Conservation (phyloP, 768 basidiomycete genomes). For the Leccinellum albellum region DNA sequence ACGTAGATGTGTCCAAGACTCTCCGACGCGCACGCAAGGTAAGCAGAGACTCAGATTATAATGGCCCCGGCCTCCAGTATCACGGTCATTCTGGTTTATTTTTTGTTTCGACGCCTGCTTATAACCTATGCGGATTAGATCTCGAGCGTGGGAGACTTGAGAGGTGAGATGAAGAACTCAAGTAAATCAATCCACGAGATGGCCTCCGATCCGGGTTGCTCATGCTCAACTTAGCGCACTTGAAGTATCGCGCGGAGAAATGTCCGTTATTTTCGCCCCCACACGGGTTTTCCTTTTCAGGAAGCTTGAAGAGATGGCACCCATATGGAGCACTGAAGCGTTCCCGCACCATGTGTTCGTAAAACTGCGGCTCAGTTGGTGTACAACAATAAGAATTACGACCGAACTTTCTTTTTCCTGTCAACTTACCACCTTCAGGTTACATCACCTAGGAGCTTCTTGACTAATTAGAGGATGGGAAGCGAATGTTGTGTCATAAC, state of each 20-base stretch:
- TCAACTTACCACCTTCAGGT: not conserved
- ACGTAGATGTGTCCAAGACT: not conserved
- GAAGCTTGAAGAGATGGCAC: constrained; percentile 5
- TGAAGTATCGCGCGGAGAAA: not conserved
- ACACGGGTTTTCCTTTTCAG: constrained; percentile 5
- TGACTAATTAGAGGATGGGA: constrained; percentile 3
- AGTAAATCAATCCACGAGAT: not conserved
- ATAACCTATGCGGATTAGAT: constrained; percentile 1
- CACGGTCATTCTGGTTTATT: not conserved
- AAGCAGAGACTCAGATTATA: not conserved
- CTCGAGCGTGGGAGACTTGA: not conserved
- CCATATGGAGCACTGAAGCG: constrained; percentile 2
- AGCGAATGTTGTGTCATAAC: not conserved
- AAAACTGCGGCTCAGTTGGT: not conserved
- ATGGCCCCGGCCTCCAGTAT: not conserved
- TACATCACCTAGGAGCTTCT: constrained; percentile 2
- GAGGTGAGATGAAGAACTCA: not conserved
- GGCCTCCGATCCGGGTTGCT: not conserved
- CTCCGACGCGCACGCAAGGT: not conserved
- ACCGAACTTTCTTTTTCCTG: not conserved
- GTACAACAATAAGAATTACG: constrained; percentile 1
- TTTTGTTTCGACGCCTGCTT: not conserved
- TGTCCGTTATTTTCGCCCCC: constrained; percentile 25
- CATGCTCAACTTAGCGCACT: not conserved
- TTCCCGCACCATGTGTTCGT: not conserved